Conservation (phyloP, 345 rosid species). For the Salix viminalis region DNA sequence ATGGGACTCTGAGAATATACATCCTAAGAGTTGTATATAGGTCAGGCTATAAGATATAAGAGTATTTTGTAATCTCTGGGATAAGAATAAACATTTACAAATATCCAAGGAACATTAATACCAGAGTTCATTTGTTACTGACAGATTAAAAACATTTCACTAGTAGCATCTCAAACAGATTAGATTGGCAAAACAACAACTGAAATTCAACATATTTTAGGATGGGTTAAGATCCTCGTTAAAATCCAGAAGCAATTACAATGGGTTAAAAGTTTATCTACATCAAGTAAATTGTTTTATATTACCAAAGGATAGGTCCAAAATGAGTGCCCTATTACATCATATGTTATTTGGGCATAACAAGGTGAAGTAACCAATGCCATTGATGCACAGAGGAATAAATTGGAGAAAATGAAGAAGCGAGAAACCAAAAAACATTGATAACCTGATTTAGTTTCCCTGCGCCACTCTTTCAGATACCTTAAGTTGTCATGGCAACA, state of each 20-base stretch:
- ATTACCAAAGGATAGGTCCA: background rate
- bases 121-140: background rate
- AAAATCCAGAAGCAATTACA: background rate
- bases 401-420: background rate
- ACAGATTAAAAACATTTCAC: background rate
- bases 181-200: background rate
- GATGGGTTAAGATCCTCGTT: background rate
- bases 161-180: background rate
- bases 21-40: too few species aligned
- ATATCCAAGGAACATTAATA: too few species aligned
- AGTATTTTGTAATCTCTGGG: too few species aligned
- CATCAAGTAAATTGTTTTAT: background rate
- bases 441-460: background rate
- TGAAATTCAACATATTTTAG: background rate
- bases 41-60: too few species aligned
- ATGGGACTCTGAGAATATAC: too few species aligned
- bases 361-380: background rate
- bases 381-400: background rate
- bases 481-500: conserved; percentile 7
- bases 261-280: background rate
- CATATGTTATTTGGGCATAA: background rate
- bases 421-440: background rate
- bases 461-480: background rate
- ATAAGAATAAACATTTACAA: too few species aligned
- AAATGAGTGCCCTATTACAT: background rate